Percentiles rank a stretch among this genome's conserved stretches.
phyloP scores from a whole-genome alignment of 345 rosid species.

The Eutrema japonicum region DNA sequence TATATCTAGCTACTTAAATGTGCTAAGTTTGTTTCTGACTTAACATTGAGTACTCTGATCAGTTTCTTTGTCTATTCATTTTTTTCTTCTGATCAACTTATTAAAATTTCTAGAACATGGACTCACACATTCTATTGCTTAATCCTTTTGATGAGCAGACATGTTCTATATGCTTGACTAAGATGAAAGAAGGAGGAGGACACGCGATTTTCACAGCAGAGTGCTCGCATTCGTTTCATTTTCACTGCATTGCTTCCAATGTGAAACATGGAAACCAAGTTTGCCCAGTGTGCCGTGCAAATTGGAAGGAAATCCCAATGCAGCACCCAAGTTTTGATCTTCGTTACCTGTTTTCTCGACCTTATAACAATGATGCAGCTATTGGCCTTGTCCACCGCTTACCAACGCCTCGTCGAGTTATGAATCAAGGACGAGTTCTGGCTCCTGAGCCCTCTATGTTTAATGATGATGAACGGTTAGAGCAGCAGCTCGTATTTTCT shows the following conservation, averaged over 20 bases:
- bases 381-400: conserved; percentile 57
- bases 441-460: conserved; percentile 73
- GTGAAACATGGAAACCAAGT: conserved; percentile 84
- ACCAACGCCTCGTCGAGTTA: conserved; percentile 63
- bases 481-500: conserved; percentile 49
- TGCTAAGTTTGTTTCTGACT: conserved; percentile 14
- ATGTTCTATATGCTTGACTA: conserved; percentile 86
- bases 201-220: conserved; percentile 96
- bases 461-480: conserved; percentile 77
- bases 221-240: conserved; percentile 94
- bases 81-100: background rate
- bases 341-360: conserved; percentile 46
- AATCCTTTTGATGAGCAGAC: conserved; percentile 54
- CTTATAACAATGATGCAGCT: conserved; percentile 57
- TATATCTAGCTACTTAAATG: conserved; percentile 8
- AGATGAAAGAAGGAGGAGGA: conserved; percentile 86
- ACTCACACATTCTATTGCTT: background rate
- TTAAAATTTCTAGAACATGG: conserved; percentile 5
- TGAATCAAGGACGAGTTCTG: conserved; percentile 58
- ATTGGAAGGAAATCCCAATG: conserved; percentile 92
- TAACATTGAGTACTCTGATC: conserved; percentile 16
- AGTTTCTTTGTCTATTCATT: background rate
- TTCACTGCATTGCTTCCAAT: conserved; percentile 90
- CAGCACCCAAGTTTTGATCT: conserved; percentile 64
- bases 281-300: conserved; percentile 89